These are phyloP conservation scores for Tetradesmus lagerheimii DNA, from an alignment of 139 green algal species.

Conservation along the genomic window DNA sequence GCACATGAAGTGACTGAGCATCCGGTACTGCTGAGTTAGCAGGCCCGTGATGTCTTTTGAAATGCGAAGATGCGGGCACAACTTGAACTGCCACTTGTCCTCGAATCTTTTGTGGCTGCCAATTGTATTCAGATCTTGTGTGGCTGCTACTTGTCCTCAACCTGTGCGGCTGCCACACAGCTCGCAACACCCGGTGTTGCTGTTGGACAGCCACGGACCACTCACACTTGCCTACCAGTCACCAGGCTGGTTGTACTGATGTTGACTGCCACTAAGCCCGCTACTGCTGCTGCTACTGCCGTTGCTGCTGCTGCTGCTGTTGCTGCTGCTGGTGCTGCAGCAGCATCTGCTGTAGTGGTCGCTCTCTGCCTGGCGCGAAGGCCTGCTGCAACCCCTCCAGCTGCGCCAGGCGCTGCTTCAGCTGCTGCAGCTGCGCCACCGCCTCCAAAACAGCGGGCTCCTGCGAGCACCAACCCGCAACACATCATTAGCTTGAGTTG, in stretches of 20 bases:
- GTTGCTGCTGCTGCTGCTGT: background rate
- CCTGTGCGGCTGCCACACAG: no score
- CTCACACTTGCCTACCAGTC: no score
- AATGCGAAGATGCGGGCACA: no score
- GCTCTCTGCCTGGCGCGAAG: constrained; percentile 22
- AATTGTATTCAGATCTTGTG: no score
- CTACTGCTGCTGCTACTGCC: background rate
- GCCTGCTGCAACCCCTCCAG: constrained; percentile 34
- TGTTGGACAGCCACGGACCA: no score
- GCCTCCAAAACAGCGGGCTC: constrained; percentile 31
- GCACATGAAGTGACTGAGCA: no score
- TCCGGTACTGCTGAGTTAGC: no score
- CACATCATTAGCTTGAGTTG: background rate
- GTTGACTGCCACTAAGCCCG: background rate
- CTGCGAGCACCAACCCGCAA: background rate
- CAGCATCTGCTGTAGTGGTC: constrained; percentile 14
- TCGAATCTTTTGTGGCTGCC: no score
- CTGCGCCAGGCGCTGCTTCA: constrained; percentile 30
- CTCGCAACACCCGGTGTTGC: no score
- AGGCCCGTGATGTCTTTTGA: no score
- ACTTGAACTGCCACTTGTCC: no score
- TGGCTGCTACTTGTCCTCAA: no score
- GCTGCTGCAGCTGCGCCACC: constrained; percentile 28
- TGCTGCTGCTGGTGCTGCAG: background rate
- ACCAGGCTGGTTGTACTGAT: background rate